These are phyloP conservation scores for Arachis hypogaea DNA, from an alignment of 306 rosid species.

Conservation along the genomic window DNA sequence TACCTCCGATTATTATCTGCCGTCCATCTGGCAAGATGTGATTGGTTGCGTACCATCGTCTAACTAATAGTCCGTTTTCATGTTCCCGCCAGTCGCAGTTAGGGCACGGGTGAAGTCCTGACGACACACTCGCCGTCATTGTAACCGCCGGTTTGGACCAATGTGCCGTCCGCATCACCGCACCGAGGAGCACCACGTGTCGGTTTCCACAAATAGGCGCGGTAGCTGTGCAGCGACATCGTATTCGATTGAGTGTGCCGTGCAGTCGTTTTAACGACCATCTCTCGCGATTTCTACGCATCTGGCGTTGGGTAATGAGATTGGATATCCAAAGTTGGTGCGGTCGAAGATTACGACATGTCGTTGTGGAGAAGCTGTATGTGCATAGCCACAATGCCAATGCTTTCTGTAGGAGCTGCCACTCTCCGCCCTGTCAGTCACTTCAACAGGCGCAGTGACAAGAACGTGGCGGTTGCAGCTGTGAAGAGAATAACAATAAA, in stretches of 20 bases:
- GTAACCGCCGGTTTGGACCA: constrained; percentile 78
- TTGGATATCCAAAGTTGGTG: constrained; percentile 83
- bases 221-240: constrained; percentile 57
- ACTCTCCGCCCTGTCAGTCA: constrained; percentile 33
- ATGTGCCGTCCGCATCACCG: constrained; percentile 48
- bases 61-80: constrained; percentile 10
- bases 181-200: constrained; percentile 84
- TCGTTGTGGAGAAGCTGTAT: constrained; percentile 81
- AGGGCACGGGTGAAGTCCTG: constrained; percentile 44
- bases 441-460: background rate
- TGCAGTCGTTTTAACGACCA: constrained; percentile 62
- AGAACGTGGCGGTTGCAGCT: background rate
- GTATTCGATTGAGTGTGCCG: constrained; percentile 84
- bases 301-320: constrained; percentile 42
- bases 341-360: constrained; percentile 73
- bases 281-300: constrained; percentile 54
- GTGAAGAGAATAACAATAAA: background rate
- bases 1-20: constrained; percentile 63
- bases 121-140: constrained; percentile 57
- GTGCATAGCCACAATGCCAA: constrained; percentile 95
- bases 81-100: constrained; percentile 58
- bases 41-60: constrained; percentile 67
- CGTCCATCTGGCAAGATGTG: constrained; percentile 67
- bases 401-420: constrained; percentile 59
- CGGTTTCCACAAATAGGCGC: constrained; percentile 61